Evolutionary conservation across 257 asterid species (phyloP).

Genomic region (Fraxinus quadrangulata): DNA sequence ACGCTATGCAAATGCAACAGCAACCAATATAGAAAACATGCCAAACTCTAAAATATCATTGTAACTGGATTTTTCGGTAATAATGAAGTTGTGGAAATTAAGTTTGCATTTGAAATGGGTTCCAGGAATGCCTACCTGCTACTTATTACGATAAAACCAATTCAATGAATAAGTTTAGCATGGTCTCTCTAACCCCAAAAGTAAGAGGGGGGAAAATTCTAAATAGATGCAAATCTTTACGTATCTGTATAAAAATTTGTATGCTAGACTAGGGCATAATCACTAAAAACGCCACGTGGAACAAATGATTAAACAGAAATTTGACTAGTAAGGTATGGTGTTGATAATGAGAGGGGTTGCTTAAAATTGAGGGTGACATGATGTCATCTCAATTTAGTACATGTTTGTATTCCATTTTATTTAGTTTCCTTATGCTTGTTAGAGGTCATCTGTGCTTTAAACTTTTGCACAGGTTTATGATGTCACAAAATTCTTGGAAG

Average conservation of each 20-base stretch:
- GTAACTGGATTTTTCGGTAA: too few relatives aligned
- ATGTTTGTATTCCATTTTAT: background rate
- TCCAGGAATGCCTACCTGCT: background rate
- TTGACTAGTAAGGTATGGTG: background rate
- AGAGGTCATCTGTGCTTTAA: background rate
- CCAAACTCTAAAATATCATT: background rate
- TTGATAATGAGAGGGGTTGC: background rate
- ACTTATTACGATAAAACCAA: background rate
- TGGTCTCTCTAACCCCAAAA: too few relatives aligned
- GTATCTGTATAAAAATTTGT: background rate
- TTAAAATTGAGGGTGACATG: background rate
- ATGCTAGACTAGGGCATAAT: background rate
- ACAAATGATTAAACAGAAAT: background rate
- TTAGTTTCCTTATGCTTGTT: background rate
- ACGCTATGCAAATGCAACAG: background rate
- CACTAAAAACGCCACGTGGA: background rate
- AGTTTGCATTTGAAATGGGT: background rate
- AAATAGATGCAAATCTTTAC: background rate
- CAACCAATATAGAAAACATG: background rate
- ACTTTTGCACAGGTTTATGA: slow-evolving; percentile 58
- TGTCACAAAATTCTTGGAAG: slow-evolving; percentile 86
- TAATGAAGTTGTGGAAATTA: background rate
- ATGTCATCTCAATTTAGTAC: background rate
- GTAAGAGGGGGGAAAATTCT: too few relatives aligned
- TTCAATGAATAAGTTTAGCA: background rate